Conservation (phyloP, 768 basidiomycete species). For the Leccinum sublutescens region DNA sequence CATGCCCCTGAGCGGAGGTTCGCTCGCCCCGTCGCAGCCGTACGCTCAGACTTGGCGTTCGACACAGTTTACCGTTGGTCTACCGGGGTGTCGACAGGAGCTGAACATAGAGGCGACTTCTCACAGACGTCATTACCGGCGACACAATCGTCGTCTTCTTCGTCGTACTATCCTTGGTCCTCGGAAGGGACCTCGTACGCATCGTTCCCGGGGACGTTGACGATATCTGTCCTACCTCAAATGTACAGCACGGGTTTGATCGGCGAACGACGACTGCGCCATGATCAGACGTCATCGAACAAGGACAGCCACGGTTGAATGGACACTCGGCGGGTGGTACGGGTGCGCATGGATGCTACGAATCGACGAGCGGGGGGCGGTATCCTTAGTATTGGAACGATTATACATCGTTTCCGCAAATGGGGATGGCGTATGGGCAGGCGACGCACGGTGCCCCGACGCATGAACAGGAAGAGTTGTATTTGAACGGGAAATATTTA, state of each 20-base stretch:
- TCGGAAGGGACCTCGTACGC: constrained; percentile 29
- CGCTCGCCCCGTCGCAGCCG: constrained; percentile 13
- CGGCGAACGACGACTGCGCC: constrained; percentile 43
- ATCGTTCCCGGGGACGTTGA: constrained; percentile 48
- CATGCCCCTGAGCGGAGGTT: constrained; percentile 2
- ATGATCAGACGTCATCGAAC: constrained; percentile 17
- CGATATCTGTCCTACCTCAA: constrained; percentile 73
- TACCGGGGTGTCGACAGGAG: neutral
- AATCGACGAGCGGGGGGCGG: constrained; percentile 25
- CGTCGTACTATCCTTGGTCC: constrained; percentile 49
- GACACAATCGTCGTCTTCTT: constrained; percentile 21
- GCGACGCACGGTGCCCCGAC: neutral
- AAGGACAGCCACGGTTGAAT: constrained; percentile 14
- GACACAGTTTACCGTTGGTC: constrained; percentile 25
- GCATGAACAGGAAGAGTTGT: constrained; percentile 24
- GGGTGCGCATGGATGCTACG: constrained; percentile 22
- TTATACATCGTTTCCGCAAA: constrained; percentile 50
- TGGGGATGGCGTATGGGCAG: constrained; percentile 41
- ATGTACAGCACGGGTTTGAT: constrained; percentile 72
- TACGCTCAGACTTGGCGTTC: constrained; percentile 33
- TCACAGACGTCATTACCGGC: constrained; percentile 8
- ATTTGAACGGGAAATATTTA: constrained; percentile 30
- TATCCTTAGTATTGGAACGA: constrained; percentile 59
- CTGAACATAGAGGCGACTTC: constrained; percentile 13
- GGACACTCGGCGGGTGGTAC: constrained; percentile 13